A percentile compares a stretch with the other conserved stretches of the same genome.
Conservation (phyloP, 192 early-diverging fungal genomes). For the Mortierella alpina region DNA sequence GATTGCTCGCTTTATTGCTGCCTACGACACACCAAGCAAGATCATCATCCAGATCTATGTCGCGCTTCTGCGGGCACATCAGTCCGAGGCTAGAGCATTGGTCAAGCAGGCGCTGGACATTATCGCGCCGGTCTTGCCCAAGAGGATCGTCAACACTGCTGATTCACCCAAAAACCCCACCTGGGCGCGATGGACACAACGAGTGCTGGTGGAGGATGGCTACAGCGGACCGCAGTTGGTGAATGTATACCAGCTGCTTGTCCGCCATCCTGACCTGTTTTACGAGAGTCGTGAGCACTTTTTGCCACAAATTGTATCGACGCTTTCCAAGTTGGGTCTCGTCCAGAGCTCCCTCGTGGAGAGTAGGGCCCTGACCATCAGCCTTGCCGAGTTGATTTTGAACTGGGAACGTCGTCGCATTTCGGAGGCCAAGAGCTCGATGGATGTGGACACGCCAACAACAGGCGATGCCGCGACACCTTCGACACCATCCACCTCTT, state of each 20-base stretch:
- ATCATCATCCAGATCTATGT: conserved; percentile 91
- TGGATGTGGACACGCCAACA: conserved; percentile 43
- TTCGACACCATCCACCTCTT: conserved; percentile 47
- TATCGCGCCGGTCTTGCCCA: conserved; percentile 90
- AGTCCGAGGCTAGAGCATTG: conserved; percentile 85
- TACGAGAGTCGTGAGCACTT: conserved; percentile 92
- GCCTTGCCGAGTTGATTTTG: conserved; percentile 90
- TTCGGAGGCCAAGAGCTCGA: conserved; percentile 44
- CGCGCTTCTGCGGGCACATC: conserved; percentile 88
- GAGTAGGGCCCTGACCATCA: conserved; percentile 85
- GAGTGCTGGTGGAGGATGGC: conserved; percentile 93
- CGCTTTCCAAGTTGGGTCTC: conserved; percentile 88
- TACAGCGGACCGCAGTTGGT: conserved; percentile 89
- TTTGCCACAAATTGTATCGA: conserved; percentile 87
- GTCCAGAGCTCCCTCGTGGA: conserved; percentile 88
- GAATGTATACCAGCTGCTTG: conserved; percentile 91
- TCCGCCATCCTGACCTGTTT: conserved; percentile 90
- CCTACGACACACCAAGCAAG: conserved; percentile 91
- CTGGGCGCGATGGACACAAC: conserved; percentile 90
- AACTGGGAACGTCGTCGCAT: conserved; percentile 87
- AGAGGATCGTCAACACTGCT: conserved; percentile 72
- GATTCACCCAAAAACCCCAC: conserved; percentile 67
- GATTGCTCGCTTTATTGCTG: conserved; percentile 91
- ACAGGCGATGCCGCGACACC: conserved; percentile 27
- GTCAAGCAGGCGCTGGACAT: conserved; percentile 96